These are phyloP conservation scores for Pilatotrama ljubarskyi DNA, from an alignment of 768 basidiomycete species.

Conservation along the genomic window DNA sequence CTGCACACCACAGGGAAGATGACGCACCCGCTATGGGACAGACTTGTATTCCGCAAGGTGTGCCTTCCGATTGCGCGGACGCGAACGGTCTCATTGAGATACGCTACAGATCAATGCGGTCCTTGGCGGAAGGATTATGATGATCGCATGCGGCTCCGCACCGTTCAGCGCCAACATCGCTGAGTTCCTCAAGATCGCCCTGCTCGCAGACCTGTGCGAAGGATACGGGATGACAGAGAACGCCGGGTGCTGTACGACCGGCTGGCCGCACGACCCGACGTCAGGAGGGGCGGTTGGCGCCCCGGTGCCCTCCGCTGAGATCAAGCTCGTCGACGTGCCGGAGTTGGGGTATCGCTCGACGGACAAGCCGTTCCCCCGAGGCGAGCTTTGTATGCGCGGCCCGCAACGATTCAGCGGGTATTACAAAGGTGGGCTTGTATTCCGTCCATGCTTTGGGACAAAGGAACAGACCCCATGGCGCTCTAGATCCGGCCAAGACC, in stretches of 20 bases:
- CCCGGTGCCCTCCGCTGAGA: constrained; percentile 68
- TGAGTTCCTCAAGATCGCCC: constrained; percentile 86
- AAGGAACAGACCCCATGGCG: background rate
- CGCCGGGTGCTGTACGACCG: constrained; percentile 58
- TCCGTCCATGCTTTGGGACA: too few species aligned
- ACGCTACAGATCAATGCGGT: constrained; percentile 66
- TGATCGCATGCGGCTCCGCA: constrained; percentile 81
- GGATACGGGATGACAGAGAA: constrained; percentile 94
- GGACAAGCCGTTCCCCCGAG: constrained; percentile 88
- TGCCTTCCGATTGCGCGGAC: constrained; percentile 8
- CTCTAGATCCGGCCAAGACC: constrained; percentile 79
- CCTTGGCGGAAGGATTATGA: constrained; percentile 75
- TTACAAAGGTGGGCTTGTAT: constrained; percentile 66
- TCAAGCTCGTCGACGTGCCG: constrained; percentile 91
- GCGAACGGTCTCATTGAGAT: background rate
- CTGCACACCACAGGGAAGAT: constrained; percentile 65
- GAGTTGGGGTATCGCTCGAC: constrained; percentile 85
- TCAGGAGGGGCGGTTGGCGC: constrained; percentile 82
- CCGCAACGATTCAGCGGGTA: constrained; percentile 63
- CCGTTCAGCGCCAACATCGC: constrained; percentile 84
- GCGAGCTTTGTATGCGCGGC: constrained; percentile 80
- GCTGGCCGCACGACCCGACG: constrained; percentile 57
- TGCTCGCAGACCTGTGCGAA: constrained; percentile 75
- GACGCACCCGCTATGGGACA: constrained; percentile 87
- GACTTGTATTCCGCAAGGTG: constrained; percentile 90